These are phyloP conservation scores for Nitzschia inconspicua DNA, from an alignment of 108 stramenopile genomes.

Conservation along the genomic window DNA sequence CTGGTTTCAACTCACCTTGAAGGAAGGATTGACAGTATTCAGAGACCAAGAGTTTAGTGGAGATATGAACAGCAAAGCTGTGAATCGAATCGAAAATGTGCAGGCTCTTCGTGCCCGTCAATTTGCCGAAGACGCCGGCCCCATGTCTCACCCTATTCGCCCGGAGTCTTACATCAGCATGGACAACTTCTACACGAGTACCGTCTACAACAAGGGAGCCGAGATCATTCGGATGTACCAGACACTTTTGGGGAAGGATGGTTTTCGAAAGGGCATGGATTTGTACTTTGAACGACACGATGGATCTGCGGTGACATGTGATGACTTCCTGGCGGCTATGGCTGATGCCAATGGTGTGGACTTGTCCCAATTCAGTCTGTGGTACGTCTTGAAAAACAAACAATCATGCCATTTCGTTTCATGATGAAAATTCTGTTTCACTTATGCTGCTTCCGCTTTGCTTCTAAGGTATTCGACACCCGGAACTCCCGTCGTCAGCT, in stretches of 20 bases:
- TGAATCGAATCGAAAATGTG: constrained; percentile 94
- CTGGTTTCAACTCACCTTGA: constrained; percentile 98
- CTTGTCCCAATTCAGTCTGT: constrained; percentile 77
- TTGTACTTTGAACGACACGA: constrained; percentile 95
- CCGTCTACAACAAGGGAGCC: constrained; percentile 90
- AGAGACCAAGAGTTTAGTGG: constrained; percentile 87
- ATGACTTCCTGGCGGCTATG: constrained; percentile 96
- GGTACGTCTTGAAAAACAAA: constrained; percentile 90
- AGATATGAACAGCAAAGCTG: constrained; percentile 89
- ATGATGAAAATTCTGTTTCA: not conserved
- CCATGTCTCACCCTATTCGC: constrained; percentile 96
- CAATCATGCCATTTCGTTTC: too few relatives aligned
- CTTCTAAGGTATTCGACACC: constrained; percentile 28
- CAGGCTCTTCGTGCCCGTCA: constrained; percentile 78
- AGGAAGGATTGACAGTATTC: constrained; percentile 99
- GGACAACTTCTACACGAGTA: constrained; percentile 90
- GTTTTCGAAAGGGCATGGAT: constrained; percentile 97
- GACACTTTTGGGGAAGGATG: constrained; percentile 82
- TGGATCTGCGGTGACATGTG: constrained; percentile 95
- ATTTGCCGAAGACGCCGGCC: constrained; percentile 86
- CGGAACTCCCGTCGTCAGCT: constrained; percentile 90
- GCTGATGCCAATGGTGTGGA: constrained; percentile 91
- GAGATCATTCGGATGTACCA: constrained; percentile 97
- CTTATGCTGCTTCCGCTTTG: not conserved
- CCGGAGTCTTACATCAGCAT: constrained; percentile 94